phyloP scores from a whole-genome alignment of 2,329 filamentous ascomycete genomes.

The Pseudocercospora pini-densiflorae region DNA sequence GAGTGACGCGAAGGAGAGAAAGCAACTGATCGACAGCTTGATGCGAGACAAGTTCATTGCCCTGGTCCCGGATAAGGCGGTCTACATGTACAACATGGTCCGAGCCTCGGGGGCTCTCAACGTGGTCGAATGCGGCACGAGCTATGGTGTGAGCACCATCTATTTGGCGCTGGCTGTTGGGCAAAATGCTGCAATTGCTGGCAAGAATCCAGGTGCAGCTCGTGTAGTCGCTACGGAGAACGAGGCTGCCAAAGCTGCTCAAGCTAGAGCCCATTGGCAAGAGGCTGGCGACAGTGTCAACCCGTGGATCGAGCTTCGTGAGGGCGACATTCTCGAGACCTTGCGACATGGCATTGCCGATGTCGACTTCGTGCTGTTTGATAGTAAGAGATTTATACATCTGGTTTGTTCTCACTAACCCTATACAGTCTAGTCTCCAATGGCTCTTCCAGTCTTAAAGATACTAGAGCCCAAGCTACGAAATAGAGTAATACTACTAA shows the following conservation, averaged over 20 bases:
- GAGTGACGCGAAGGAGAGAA: neutral
- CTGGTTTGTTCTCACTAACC: neutral
- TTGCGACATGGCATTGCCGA: constrained; percentile 54
- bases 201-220: constrained; percentile 35
- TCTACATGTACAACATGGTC: constrained; percentile 60
- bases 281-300: constrained; percentile 55
- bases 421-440: constrained; percentile 58
- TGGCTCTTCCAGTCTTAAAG: constrained; percentile 59
- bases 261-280: constrained; percentile 58
- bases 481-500: constrained; percentile 54
- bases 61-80: constrained; percentile 63
- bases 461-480: constrained; percentile 52
- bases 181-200: constrained; percentile 48
- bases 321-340: constrained; percentile 63
- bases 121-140: constrained; percentile 65
- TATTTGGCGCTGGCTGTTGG: constrained; percentile 64
- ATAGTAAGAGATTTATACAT: constrained; percentile 55
- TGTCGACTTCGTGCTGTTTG: constrained; percentile 63
- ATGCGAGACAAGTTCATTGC: constrained; percentile 61
- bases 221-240: constrained; percentile 66
- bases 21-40: constrained; percentile 39
- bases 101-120: constrained; percentile 54
- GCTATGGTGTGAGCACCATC: constrained; percentile 66
- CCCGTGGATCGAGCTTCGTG: constrained; percentile 59
- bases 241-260: constrained; percentile 58